Conservation (phyloP, 805 yeast species). For the Saccharomyces eubayanus region DNA sequence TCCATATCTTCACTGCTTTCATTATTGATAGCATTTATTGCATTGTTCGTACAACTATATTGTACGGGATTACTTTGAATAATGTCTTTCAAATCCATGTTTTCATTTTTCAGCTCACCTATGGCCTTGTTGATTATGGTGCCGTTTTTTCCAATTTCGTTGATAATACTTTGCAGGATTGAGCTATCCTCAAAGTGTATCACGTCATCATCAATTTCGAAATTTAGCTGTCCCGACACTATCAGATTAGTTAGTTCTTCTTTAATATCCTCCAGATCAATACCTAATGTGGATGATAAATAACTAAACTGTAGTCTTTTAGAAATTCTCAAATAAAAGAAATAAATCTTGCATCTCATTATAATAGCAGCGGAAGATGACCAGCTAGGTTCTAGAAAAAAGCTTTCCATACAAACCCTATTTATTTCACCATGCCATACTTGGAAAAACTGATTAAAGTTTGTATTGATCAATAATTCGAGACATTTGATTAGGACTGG, state of each 20-base stretch:
- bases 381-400: conserved; percentile 18
- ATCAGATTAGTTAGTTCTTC: conserved; percentile 17
- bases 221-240: conserved; percentile 14
- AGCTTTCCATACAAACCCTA: conserved; percentile 10
- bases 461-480: conserved; percentile 15
- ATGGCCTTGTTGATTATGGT: conserved; percentile 3
- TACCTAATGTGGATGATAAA: conserved; percentile 17
- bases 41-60: not conserved
- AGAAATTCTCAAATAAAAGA: conserved; percentile 24
- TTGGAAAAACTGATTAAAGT: conserved; percentile 18
- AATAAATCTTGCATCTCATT: conserved; percentile 24
- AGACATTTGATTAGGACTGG: conserved; percentile 12
- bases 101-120: conserved; percentile 4
- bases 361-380: conserved; percentile 7
- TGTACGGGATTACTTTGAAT: conserved; percentile 4
- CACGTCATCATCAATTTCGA: conserved; percentile 14
- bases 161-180: not conserved
- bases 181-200: conserved; percentile 8
- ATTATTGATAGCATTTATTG: not conserved
- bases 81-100: conserved; percentile 6
- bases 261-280: conserved; percentile 10
- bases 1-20: conserved; percentile 11
- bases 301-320: conserved; percentile 17
- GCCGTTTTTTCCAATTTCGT: not conserved
- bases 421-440: conserved; percentile 19